Evolutionary conservation across 106 monocot genomes (phyloP).

Genomic region (Gastrodia elata): DNA sequence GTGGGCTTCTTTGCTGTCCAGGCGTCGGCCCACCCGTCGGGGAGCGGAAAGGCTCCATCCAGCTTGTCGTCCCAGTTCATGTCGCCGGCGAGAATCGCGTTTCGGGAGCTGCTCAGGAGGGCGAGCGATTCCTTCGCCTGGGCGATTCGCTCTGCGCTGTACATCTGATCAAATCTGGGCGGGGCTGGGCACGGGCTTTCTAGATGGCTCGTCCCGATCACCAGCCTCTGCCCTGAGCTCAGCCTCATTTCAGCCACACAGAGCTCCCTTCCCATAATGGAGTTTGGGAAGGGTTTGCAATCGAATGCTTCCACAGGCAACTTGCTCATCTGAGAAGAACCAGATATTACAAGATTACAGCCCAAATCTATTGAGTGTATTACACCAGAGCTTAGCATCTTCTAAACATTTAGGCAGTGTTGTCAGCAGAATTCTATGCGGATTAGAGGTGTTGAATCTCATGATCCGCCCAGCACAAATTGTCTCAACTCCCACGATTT

Average conservation of each 20-base stretch:
- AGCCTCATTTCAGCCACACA: constrained; percentile 33
- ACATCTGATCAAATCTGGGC: constrained; percentile 58
- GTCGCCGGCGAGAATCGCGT: constrained; percentile 57
- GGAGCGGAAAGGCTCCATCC: constrained; percentile 52
- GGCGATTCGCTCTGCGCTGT: constrained; percentile 38
- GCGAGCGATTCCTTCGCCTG: constrained; percentile 46
- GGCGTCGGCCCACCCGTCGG: constrained; percentile 44
- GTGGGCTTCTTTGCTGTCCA: constrained; percentile 34
- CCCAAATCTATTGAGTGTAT: too few species aligned
- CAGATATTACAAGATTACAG: too few species aligned
- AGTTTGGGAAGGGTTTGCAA: constrained; percentile 36
- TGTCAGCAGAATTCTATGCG: too few species aligned
- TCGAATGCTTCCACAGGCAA: constrained; percentile 39
- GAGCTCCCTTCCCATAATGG: constrained; percentile 63
- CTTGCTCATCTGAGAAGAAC: constrained; percentile 85
- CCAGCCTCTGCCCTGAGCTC: constrained; percentile 20
- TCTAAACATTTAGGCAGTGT: too few species aligned
- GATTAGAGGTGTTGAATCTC: too few species aligned
- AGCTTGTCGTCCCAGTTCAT: constrained; percentile 79
- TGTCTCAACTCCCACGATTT: too few species aligned
- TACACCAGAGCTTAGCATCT: too few species aligned
- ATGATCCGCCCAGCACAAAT: too few species aligned
- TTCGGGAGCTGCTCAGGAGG: constrained; percentile 26
- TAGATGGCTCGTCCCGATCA: constrained; percentile 55
- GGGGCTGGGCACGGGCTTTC: constrained; percentile 66